These are phyloP conservation scores for Globisporangium carolinianum DNA, from an alignment of 352 stramenopile genomes.

Conservation along the genomic window DNA sequence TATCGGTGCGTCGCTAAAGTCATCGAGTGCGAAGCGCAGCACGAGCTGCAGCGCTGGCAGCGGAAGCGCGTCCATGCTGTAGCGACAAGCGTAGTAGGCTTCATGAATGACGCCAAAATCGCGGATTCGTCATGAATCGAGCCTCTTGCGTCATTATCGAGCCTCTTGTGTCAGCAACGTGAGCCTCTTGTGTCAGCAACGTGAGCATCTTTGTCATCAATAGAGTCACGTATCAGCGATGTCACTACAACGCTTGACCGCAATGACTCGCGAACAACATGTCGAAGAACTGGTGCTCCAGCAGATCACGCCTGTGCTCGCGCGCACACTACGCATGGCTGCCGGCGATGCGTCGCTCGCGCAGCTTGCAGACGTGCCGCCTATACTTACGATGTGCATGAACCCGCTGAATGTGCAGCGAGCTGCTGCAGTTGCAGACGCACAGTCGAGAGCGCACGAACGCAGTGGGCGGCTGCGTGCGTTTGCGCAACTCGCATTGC, in stretches of 20 bases:
- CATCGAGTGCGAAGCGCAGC: no score
- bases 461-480: background rate
- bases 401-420: conserved; percentile 1
- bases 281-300: background rate
- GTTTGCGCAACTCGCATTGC: background rate
- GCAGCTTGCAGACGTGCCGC: background rate
- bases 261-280: background rate
- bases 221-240: no score
- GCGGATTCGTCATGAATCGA: no score
- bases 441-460: background rate
- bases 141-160: no score
- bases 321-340: conserved; percentile 4
- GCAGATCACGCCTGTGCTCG: background rate
- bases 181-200: no score
- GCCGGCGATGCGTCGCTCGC: conserved; percentile 1
- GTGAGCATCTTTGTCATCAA: no score
- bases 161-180: no score
- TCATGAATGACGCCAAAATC: no score
- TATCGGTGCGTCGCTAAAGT: no score
- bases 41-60: no score
- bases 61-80: no score
- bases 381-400: conserved; percentile 1
- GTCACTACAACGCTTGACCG: background rate
- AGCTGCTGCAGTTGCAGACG: background rate
- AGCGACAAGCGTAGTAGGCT: no score